Evolutionary conservation across 257 asterid genomes (phyloP), one percentile per base, ranked within the genome.

Genomic region (Hygrophila difformis): DNA sequence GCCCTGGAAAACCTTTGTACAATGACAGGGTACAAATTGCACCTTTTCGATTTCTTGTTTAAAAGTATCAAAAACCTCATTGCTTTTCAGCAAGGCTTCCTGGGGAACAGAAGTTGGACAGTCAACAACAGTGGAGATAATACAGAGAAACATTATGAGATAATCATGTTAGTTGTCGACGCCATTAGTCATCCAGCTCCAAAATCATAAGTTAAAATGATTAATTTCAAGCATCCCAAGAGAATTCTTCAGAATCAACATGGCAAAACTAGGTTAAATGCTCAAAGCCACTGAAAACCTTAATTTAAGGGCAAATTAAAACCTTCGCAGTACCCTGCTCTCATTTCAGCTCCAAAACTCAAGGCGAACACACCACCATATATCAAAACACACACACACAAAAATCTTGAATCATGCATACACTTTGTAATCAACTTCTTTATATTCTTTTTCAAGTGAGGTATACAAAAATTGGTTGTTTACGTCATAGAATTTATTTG

Each of bases 1-100:
- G n/a, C n/a, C n/a, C n/a, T n/a, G n/a, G n/a, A n/a, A 53, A 28
- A 31, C 6, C 43, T 37, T 38, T 11, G 26, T 28, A 60, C 19
- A 49, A 34, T 13, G 43, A 19, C 49, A 49, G 12, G 47, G 18
- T 21, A 60, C 44, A 52, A 47, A 44, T 18, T 33, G 46, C 56
- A 91, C 99, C 94, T 86, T 91, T 63, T 91, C 97, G 41, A 86
- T 82, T 73, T 91, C 99, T 72, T 80, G 82, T 81, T 86, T 91
- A 35, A 82, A 86, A 39, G 94, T 83, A 77, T 86, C 99, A 60
- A 91, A 91, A 23, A 91, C 94, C 69, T 86, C 94, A 16, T 86
- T 86, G 86, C 99, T 91, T 76, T 91, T 91, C 76, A 81, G 33
- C 54, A 91, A 71, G 49, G 99, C 97, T 67, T 86, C 99, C 99